These are phyloP conservation scores for Nidularia sp. DNA, from an alignment of 768 basidiomycete genomes.

Conservation along the genomic window DNA sequence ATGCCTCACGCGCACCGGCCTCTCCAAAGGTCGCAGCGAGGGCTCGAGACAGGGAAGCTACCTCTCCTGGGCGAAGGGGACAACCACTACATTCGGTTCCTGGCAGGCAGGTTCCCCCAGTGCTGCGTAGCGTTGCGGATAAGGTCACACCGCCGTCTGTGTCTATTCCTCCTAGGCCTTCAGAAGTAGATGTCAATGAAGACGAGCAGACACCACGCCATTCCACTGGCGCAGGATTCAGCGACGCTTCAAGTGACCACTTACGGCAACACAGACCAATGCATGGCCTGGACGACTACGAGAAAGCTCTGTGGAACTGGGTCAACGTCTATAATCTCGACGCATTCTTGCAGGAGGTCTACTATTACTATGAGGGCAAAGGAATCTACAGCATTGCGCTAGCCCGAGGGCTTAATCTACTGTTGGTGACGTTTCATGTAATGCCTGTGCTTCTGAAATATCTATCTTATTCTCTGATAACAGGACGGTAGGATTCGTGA, in stretches of 20 bases:
- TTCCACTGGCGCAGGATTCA: constrained; percentile 12
- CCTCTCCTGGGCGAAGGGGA: constrained; percentile 24
- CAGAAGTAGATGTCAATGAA: constrained; percentile 48
- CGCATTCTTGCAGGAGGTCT: constrained; percentile 91
- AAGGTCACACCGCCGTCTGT: constrained; percentile 27
- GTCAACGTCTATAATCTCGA: constrained; percentile 98
- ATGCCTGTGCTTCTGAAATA: constrained; percentile 5
- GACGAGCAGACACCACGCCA: constrained; percentile 14
- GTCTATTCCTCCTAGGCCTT: constrained; percentile 61
- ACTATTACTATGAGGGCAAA: constrained; percentile 94
- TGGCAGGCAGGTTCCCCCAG: constrained; percentile 33
- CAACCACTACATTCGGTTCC: constrained; percentile 52
- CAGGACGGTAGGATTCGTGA: constrained; percentile 97
- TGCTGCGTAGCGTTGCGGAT: constrained; percentile 28
- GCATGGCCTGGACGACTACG: constrained; percentile 77
- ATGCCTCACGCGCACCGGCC: constrained; percentile 37
- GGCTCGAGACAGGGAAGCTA: constrained; percentile 13
- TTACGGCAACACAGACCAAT: constrained; percentile 40
- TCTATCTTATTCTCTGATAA: constrained; percentile 16
- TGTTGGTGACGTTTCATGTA: constrained; percentile 57
- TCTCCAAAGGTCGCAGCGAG: constrained; percentile 19
- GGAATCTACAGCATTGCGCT: constrained; percentile 95
- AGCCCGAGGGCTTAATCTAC: constrained; percentile 84
- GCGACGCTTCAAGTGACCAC: constrained; percentile 22
- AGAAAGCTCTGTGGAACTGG: constrained; percentile 97